Evolutionary conservation across 805 yeast species (phyloP), one percentile per base, ranked within the genome.

Genomic region (Wickerhamiella australiensis): DNA sequence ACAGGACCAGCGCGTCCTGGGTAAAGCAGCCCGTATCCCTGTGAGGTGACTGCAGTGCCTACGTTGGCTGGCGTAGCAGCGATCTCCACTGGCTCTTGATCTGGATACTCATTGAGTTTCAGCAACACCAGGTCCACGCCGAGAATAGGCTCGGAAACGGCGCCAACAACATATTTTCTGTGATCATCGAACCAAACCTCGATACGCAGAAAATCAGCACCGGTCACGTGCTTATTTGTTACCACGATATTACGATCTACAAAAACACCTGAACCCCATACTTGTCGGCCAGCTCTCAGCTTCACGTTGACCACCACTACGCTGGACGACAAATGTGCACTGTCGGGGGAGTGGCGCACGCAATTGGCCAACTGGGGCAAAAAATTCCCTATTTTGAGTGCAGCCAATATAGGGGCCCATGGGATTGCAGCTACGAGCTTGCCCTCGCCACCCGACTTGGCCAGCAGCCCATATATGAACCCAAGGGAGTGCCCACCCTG

Each of bases 241-340:
- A 57, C 61, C 13, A 65, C 56, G 0, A 60, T 51, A 5, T 54
- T 53, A 2, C 54, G 53, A 12, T 52, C 56, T 1, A 65, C 50
- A 15, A 65, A 50, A 2, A 66, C 62, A 7, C 68, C 69, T 1
- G 69, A 65, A 0, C 69, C 69, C 69, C 69, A 65, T 6, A 59
- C 53, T 2, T 54, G 51, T 12, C 59, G 45, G n/a, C 54, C 53
- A 1, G 64, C 63, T 13, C 44, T 22, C 11, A 46, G 33, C 42
- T 25, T 22, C 4, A 53, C 49, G 18, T 52, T 50, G 11, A 58
- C 53, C 0, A 55, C 52, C 11, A 52, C 60, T 7, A 57, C 54
- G 6, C 56, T 59, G 3, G 27, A 15, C 20, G 31, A 41, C 18
- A 21, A 41, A 15, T 23, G 20, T 5, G 47, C 35, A 23, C 35